phyloP scores from a whole-genome alignment of 768 basidiomycete genomes.

The Rhodotorula babjevae region DNA sequence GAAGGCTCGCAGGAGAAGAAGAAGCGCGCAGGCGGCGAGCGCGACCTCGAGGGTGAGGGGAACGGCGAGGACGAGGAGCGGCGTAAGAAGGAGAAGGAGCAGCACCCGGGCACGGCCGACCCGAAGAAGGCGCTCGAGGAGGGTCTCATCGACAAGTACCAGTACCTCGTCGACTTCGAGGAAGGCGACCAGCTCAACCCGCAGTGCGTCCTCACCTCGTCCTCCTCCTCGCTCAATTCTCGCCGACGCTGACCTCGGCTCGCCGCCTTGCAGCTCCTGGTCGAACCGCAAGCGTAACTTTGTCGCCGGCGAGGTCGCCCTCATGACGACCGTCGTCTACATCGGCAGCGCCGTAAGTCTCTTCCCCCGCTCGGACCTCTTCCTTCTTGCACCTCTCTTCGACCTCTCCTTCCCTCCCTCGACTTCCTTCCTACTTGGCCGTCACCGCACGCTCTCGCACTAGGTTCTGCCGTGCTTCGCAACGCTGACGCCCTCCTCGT shows the following conservation, averaged over 20 bases:
- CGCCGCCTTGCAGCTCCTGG: conserved; percentile 12
- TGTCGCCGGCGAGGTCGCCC: conserved; percentile 11
- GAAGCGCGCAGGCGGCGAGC: background rate
- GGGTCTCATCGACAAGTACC: conserved; percentile 22
- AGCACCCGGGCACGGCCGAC: conserved; percentile 25
- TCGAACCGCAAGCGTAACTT: conserved; percentile 15
- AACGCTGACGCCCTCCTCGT: background rate
- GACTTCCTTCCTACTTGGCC: too few species aligned
- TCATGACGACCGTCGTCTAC: conserved; percentile 41
- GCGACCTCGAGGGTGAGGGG: background rate
- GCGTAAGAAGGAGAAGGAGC: background rate
- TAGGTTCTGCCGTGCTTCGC: too few species aligned
- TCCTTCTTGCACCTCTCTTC: background rate
- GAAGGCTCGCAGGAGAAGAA: background rate
- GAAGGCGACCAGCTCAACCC: conserved; percentile 30
- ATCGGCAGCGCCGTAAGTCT: conserved; percentile 31
- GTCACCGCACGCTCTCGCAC: too few species aligned
- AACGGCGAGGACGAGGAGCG: conserved; percentile 7
- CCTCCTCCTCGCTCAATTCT: too few species aligned
- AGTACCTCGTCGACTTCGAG: conserved; percentile 29
- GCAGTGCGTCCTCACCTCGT: background rate
- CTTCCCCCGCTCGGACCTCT: background rate
- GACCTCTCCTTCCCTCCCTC: too few species aligned
- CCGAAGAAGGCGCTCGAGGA: conserved; percentile 20
- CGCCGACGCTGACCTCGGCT: background rate